Base-by-base conservation (phyloP, 2,329 filamentous ascomycete genomes). In the Cladosporium phlei region DNA sequence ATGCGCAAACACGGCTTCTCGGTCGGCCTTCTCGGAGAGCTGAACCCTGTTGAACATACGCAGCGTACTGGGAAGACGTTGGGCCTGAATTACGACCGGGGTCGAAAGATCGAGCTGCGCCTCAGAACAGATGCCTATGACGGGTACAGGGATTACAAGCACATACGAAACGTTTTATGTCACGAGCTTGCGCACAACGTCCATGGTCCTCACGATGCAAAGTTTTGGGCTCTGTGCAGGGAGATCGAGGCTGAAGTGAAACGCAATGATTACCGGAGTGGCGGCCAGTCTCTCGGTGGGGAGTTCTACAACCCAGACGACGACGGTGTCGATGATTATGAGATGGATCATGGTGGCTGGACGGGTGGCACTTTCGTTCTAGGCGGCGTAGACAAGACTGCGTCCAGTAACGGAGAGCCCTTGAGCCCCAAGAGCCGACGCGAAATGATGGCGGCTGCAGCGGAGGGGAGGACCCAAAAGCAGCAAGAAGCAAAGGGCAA, bases 121-220 rank as follows among this genome's bases (percentile, higher is more conserved):
- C 69, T 98, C 27, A 75, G 93, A n/a, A 97, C 93, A 1, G 93
- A 98, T 68, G 87, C 86, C 2, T 88, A 93, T 63, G 89, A 95
- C 64, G 93, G 93, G 1, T 97, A 95, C 61, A 74, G 93, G 28
- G 88, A 96, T 63, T 98, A 97, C 69, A 84, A 85, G 58, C 90
- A 85, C 0, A 94, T 98, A 38, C 79, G 93, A 42, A 87, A 86
- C 57, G 97, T 93, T 35, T 73, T 98, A 10, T 97, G 91, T 62
- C 93, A 98, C 69, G 93, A 98, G 71, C 74, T 98, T 14, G 85
- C 90, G 55, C 93, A 98, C 67, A 96, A 95, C 59, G 87, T 95
- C 8, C 84, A 85, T 68, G 76, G 85, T 0, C 80, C 85, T 0
- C 93, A 98, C 65, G 89, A 97, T 66, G 74, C 80, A 14, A 71